Evolutionary conservation across 306 rosid species (phyloP), one percentile per base, ranked within the genome.

Genomic region (Sicyos baderoa): DNA sequence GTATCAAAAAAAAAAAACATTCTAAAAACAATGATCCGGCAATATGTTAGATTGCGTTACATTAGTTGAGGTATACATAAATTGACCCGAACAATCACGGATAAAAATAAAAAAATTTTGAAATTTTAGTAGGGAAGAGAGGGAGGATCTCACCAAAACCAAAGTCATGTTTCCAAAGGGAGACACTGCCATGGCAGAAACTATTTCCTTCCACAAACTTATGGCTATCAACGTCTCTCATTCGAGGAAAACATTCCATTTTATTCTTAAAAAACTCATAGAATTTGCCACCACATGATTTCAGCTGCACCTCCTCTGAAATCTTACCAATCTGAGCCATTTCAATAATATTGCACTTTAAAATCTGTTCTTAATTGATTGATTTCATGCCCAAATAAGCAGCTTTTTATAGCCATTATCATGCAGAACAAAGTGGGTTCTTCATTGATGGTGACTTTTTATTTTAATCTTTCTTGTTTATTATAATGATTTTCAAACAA

Each of bases 281-380:
- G 14, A 59, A 59, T 16, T 32, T 59, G 0, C 29, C 0, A 0
- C 45, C 66, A 29, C 13, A 59, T 0, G 22, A 59, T 19, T 29
- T 29, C 14, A 59, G 45, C 47, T 59, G 66, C 13, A 59, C 47
- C 2, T 59, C 11, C 13, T 59, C 66, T 1, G 66, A 29, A 5
- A 59, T 59, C 45, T 32, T 59, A 59, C 2, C 21, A 59, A 59
- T 29, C 47, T 59, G 66, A 59, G 66, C 66, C 66, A 59, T 59
- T 59, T 27, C 44, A 58, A n/a, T n/a, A n/a, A n/a, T n/a, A n/a
- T n/a, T n/a, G n/a, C n/a, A n/a, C n/a, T n/a, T n/a, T 25, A 22
- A 9, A 32, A 54, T 27, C 11, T 58, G 64, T 27, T 27, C 64
- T 12, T 58, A 18, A 44, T 25, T n/a, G n/a, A n/a, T 15, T 47